Conservation (phyloP, 441 rosid species). For the Erysimum cheiri region DNA sequence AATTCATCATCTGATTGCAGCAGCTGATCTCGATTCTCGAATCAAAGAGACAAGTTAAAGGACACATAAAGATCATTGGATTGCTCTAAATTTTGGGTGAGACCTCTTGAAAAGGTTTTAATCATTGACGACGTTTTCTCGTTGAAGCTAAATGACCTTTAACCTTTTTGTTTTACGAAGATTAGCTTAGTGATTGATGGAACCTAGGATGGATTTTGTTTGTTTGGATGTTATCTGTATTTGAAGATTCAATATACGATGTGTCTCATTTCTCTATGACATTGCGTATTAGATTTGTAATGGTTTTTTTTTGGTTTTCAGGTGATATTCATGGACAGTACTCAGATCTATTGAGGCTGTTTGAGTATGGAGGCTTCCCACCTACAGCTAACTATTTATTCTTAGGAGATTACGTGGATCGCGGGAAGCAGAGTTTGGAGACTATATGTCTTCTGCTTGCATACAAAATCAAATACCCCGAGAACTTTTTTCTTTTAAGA, state of each 20-base stretch:
- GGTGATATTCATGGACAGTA: conserved; percentile 85
- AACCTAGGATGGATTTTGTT: conserved; percentile 26
- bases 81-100: conserved; percentile 33
- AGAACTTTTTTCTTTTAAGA: conserved; percentile 71
- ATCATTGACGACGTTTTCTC: neutral
- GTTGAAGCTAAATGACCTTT: conserved; percentile 14
- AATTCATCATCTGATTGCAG: conserved; percentile 42
- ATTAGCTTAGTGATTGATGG: conserved; percentile 1
- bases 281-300: conserved; percentile 28
- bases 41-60: conserved; percentile 31
- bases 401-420: conserved; percentile 80
- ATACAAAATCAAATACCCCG: conserved; percentile 77
- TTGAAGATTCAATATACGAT: neutral
- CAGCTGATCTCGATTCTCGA: conserved; percentile 41
- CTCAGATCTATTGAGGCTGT: conserved; percentile 66
- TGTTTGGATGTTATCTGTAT: neutral
- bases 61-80: conserved; percentile 40
- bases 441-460: conserved; percentile 77
- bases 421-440: conserved; percentile 80
- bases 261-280: neutral
- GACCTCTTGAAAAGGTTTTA: conserved; percentile 36
- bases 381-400: conserved; percentile 71
- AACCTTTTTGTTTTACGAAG: neutral
- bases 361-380: conserved; percentile 76
- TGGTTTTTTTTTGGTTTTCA: conserved; percentile 37